A percentile compares a stretch with the other conserved stretches of the same genome.
These are phyloP conservation scores for Xylariaceae sp. DNA, from an alignment of 2,329 filamentous ascomycete species.

Conservation along the genomic window DNA sequence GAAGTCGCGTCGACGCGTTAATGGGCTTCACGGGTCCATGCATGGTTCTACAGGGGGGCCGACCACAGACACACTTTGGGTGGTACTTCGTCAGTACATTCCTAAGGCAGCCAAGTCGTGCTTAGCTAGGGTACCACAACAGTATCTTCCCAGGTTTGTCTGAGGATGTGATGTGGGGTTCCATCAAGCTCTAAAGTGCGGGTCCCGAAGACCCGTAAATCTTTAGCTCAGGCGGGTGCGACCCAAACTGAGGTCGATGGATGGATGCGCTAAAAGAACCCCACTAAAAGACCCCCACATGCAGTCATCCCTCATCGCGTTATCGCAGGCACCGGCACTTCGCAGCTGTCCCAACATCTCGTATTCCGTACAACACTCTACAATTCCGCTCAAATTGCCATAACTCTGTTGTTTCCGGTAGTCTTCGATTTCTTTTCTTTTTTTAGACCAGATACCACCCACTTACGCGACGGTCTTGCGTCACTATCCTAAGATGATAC, in stretches of 20 bases:
- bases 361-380: too few relatives aligned
- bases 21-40: constrained; percentile 17
- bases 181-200: neutral
- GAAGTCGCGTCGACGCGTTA: constrained; percentile 31
- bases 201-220: neutral
- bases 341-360: too few relatives aligned
- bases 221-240: too few relatives aligned
- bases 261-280: too few relatives aligned
- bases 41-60: neutral
- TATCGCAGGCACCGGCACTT: too few relatives aligned
- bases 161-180: neutral
- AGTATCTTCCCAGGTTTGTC: neutral
- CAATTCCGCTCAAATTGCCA: too few relatives aligned
- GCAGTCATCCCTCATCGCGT: too few relatives aligned
- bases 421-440: too few relatives aligned
- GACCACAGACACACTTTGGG: too few relatives aligned
- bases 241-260: too few relatives aligned
- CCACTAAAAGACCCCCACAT: too few relatives aligned
- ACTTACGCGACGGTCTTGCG: neutral
- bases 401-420: too few relatives aligned
- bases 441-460: neutral
- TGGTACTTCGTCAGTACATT: neutral
- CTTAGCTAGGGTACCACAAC: neutral
- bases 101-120: neutral
- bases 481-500: constrained; percentile 30